These are phyloP conservation scores for Cutaneotrichosporon dermatis DNA, from an alignment of 1,284 basidiomycete genomes.

Conservation along the genomic window DNA sequence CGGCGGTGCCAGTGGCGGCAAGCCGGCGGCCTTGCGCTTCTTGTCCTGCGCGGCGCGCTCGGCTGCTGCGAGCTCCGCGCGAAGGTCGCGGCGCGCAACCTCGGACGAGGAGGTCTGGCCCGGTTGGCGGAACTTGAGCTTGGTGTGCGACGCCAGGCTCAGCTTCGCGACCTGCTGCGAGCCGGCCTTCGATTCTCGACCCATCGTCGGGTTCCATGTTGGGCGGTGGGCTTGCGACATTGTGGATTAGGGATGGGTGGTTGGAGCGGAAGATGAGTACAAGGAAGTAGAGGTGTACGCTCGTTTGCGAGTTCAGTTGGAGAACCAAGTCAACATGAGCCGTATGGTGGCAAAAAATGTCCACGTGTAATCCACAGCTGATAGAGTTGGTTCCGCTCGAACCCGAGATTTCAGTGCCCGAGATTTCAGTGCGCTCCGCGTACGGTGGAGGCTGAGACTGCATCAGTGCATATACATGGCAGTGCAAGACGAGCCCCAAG, in stretches of 20 bases:
- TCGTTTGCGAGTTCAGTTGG: not conserved
- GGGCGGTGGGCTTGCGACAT: conserved; percentile 51
- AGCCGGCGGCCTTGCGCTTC: conserved; percentile 81
- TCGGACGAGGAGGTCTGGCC: conserved; percentile 75
- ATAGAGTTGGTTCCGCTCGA: not conserved
- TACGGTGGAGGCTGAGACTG: too few relatives aligned
- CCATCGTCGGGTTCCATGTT: conserved; percentile 49
- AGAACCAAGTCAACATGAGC: not conserved
- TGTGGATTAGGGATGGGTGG: conserved; percentile 3
- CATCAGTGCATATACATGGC: too few relatives aligned
- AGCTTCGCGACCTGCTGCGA: conserved; percentile 83
- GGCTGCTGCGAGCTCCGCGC: conserved; percentile 72
- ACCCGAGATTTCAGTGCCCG: not conserved
- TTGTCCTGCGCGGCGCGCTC: conserved; percentile 77
- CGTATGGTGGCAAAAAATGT: not conserved
- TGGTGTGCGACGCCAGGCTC: conserved; percentile 87
- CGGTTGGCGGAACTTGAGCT: conserved; percentile 89
- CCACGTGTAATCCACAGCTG: too few relatives aligned
- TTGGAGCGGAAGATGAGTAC: not conserved
- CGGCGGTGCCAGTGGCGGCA: conserved; percentile 48
- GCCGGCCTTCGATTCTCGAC: conserved; percentile 61
- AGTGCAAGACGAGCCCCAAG: too few relatives aligned
- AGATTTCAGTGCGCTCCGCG: too few relatives aligned
- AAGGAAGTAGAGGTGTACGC: not conserved
- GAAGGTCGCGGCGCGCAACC: conserved; percentile 70